Evolutionary conservation across 805 yeast genomes (phyloP), one percentile per base, ranked within the genome.

Genomic region (Candida pini): DNA sequence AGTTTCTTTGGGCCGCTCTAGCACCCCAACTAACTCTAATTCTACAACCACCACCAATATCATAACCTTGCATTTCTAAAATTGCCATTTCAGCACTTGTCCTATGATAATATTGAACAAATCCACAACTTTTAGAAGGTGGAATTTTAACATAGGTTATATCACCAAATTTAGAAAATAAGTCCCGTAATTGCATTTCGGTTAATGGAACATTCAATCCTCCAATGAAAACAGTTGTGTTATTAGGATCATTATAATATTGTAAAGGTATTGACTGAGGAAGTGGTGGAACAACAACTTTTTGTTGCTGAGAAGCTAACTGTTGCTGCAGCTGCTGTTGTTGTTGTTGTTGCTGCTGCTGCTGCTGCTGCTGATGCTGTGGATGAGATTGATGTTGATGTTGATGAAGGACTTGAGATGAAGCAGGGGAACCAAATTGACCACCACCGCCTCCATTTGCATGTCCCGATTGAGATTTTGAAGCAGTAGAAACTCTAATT

Each of bases 1-100:
- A 54, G 35, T 52, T 57, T 38, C 63, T 49, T 47, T 56, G 64
- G 17, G 60, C 63, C 9, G 83, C 74, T 46, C 87, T 71, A 20
- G 63, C 63, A 25, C 96, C 96, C 96, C 96, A 88, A 34, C 90
- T 80, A 38, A 88, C 69, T 48, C 95, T 69, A 31, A 88, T 78
- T 41, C 90, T 71, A 38, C 85, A 80, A 38, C 85, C 88, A 9
- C 33, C 89, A 15, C 61, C 90, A 47, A 88, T 80, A 24, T 87
- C 86, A 54, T 78, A 85, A 8, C 95, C 95, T 60, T 88, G 95
- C 94, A 88, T 82, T 43, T 80, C 82, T 23, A 75, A 68, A 42
- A 88, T 83, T 9, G 96, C 95, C 35, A 70, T 70, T 59, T 89
- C 96, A 2, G 96, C 96, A 46, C 85, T 78, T 28, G 77, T 76